Base-by-base conservation (phyloP, 345 rosid species). In the Populus davidiana region DNA sequence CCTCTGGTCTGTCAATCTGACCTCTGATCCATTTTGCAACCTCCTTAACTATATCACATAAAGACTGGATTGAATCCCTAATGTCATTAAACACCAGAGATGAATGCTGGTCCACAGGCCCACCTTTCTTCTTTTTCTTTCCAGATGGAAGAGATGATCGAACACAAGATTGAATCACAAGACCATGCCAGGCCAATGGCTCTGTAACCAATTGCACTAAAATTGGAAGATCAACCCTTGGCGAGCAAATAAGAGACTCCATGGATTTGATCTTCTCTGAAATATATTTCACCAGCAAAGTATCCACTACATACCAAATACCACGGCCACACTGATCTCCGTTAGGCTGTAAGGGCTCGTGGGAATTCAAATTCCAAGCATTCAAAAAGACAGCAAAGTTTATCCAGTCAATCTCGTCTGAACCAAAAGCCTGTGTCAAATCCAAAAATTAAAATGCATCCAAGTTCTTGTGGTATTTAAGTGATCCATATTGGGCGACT, bases 81-180 rank as follows among this genome's bases (percentile, higher is more conserved):
- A 88, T 75, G 27, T 83, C 82, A 79, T 72, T 78, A 21, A 82
- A 82, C 64, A 88, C 67, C 1, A 80, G 86, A 18, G 90, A 80
- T 72, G 84, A 50, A 9, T 88, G 73, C 35, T 83, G 92, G 54
- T 90, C 97, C 5, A 82, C 8, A 13, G 83, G 73, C 73, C 87
- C 94, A 64, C 86, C 80, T 85, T 91, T 96, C 90, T 94, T 96
- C 89, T 93, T 96, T 85, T 94, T 96, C 87, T 91, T 93, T 81
- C 98, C 98, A 59, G 95, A 85, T 69, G 98, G 98, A 81, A 87
- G 79, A 59, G 86, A 87, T 9, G 88, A 81, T 41, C 98, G 93
- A 35, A 90, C 86, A 61, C 88, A 90, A 29, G 93, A 91, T 79
- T 91, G 98, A 43, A 96, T 83, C 39, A 96, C 77, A 74, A 96